Conservation (phyloP, 768 basidiomycete genomes). For the Trichaptum fuscoviolaceum region DNA sequence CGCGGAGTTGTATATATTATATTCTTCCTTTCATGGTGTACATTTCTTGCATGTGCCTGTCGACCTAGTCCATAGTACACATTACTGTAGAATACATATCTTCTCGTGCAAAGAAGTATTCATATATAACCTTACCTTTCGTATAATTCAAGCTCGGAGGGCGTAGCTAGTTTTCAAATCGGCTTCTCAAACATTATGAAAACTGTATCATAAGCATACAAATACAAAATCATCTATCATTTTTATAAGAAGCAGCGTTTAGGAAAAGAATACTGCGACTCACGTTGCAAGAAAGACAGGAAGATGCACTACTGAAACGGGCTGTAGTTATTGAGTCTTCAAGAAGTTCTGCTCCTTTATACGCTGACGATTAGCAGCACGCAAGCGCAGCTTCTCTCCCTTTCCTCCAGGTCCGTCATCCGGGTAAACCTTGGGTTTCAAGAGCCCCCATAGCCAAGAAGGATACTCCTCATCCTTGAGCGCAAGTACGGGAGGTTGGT, state of each 20-base stretch:
- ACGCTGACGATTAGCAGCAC: slow-evolving; percentile 56
- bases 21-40: not conserved
- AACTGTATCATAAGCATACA: too few relatives aligned
- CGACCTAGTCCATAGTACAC: not conserved
- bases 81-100: not conserved
- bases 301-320: not conserved
- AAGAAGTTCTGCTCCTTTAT: slow-evolving; percentile 86
- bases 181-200: too few relatives aligned
- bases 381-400: slow-evolving; percentile 45
- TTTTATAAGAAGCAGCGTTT: not conserved
- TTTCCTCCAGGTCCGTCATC: slow-evolving; percentile 75
- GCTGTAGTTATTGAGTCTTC: slow-evolving; percentile 55
- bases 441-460: slow-evolving; percentile 80
- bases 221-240: too few relatives aligned
- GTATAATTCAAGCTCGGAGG: too few relatives aligned
- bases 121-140: not conserved
- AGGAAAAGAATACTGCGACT: not conserved
- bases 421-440: slow-evolving; percentile 52
- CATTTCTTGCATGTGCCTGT: not conserved
- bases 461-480: slow-evolving; percentile 82
- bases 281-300: not conserved
- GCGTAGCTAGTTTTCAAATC: too few relatives aligned
- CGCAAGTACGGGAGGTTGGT: slow-evolving; percentile 71
- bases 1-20: not conserved
- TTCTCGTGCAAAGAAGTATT: not conserved